Evolutionary conservation across 495 filamentous ascomycete genomes (phyloP).

Genomic region (Diplogelasinospora grovesii): DNA sequence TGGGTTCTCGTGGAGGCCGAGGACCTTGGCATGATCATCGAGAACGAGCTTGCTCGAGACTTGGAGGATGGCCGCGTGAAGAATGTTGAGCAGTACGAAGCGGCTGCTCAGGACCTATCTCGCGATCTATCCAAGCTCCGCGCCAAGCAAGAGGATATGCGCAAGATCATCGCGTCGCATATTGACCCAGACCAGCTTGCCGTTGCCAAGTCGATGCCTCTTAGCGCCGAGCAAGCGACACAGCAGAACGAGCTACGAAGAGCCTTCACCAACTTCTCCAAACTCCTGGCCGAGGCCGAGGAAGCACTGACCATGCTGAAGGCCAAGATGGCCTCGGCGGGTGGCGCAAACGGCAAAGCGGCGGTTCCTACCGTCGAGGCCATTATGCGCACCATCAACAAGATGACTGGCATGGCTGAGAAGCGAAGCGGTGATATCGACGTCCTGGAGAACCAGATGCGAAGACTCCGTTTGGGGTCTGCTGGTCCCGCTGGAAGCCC

Average conservation of each 20-base stretch:
- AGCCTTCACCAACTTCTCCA: slow-evolving; percentile 60
- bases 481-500: slow-evolving; percentile 20
- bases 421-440: slow-evolving; percentile 80
- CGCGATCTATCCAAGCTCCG: slow-evolving; percentile 61
- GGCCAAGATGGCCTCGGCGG: slow-evolving; percentile 61
- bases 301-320: slow-evolving; percentile 74
- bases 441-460: slow-evolving; percentile 78
- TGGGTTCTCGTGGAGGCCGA: slow-evolving; percentile 67
- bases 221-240: slow-evolving; percentile 71
- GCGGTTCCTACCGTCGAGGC: slow-evolving; percentile 78
- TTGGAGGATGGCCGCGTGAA: slow-evolving; percentile 60
- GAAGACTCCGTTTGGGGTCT: slow-evolving; percentile 54
- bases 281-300: slow-evolving; percentile 69
- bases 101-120: slow-evolving; percentile 52
- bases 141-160: slow-evolving; percentile 64
- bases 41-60: slow-evolving; percentile 44
- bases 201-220: slow-evolving; percentile 56
- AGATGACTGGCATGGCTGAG: slow-evolving; percentile 89
- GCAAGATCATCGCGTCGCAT: slow-evolving; percentile 56
- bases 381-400: slow-evolving; percentile 80
- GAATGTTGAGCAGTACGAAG: slow-evolving; percentile 56
- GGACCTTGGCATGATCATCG: slow-evolving; percentile 52
- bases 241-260: slow-evolving; percentile 79
- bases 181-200: slow-evolving; percentile 57
- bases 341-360: slow-evolving; percentile 35